These are phyloP conservation scores for Dioszegia aurantiaca DNA, from an alignment of 768 basidiomycete species.

Conservation along the genomic window DNA sequence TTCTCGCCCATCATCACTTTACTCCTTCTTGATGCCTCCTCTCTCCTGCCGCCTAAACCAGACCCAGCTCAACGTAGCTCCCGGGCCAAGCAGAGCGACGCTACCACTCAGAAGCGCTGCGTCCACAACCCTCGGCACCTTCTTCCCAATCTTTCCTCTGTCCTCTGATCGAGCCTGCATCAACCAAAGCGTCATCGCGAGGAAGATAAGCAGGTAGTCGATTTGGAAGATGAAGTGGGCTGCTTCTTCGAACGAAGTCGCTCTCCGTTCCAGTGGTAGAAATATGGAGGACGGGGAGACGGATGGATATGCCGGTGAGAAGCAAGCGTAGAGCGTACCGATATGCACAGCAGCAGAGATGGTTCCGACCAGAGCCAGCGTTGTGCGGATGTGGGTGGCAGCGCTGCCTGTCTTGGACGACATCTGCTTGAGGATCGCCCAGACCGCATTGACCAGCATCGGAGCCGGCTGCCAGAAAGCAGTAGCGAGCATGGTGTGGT, in stretches of 20 bases:
- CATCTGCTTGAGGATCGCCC: neutral
- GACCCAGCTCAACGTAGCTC: neutral
- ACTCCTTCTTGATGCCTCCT: neutral
- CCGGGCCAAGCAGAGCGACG: neutral
- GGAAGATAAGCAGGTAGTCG: constrained; percentile 12
- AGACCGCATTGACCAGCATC: constrained; percentile 8
- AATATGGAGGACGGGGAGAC: constrained; percentile 1
- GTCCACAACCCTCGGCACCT: neutral
- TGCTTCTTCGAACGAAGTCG: neutral
- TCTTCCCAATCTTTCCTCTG: neutral
- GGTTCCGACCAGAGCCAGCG: neutral
- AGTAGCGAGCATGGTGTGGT: constrained; percentile 15
- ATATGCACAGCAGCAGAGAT: neutral
- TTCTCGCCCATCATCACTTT: too few relatives aligned
- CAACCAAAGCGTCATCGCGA: neutral
- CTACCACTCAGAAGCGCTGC: neutral
- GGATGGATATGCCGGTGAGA: neutral
- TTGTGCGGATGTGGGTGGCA: neutral
- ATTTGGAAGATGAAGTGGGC: constrained; percentile 15
- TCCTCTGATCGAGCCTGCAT: neutral
- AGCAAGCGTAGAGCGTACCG: constrained; percentile 3
- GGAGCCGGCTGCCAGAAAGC: constrained; percentile 15
- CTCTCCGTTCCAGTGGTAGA: neutral
- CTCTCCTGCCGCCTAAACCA: constrained; percentile 1
- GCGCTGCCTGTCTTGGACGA: neutral